phyloP scores from a whole-genome alignment of 129 eudicot species.

The Helianthus tuberosus region DNA sequence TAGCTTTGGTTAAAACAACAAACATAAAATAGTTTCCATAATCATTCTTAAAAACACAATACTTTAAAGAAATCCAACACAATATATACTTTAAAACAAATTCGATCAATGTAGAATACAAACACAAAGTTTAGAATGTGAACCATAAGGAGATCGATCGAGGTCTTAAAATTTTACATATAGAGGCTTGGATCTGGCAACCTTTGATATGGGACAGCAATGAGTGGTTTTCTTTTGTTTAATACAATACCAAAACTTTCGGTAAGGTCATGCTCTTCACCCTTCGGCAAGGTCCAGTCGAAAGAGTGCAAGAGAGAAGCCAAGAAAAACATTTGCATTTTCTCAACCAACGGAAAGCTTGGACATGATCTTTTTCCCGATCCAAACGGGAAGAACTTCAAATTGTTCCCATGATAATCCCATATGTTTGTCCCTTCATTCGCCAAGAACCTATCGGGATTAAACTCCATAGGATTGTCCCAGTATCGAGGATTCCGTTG shows the following conservation, averaged over 20 bases:
- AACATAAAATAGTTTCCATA: no score
- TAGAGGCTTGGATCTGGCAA: not conserved
- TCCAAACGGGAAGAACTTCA: slow-evolving; percentile 1
- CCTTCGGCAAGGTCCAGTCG: slow-evolving; percentile 4
- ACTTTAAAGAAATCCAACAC: no score
- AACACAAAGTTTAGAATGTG: not conserved
- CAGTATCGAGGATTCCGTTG: slow-evolving; percentile 7
- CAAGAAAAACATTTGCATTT: slow-evolving; percentile 2
- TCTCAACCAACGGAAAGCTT: not conserved
- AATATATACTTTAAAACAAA: no score
- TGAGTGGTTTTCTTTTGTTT: slow-evolving; percentile 1
- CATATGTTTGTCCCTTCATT: not conserved
- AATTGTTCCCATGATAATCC: not conserved
- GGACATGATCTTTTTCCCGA: not conserved
- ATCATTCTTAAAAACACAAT: no score
- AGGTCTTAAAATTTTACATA: not conserved
- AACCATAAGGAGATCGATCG: not conserved
- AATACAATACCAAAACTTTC: not conserved
- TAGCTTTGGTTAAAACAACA: no score
- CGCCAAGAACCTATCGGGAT: slow-evolving; percentile 1
- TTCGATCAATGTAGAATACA: not conserved
- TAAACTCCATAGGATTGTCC: not conserved
- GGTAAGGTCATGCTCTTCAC: not conserved
- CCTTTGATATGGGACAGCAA: not conserved
- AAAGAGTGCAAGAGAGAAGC: slow-evolving; percentile 10